Evolutionary conservation across 2,329 filamentous ascomycete species (phyloP), one percentile per base, ranked within the genome.

Genomic region (Colletotrichum sp.): DNA sequence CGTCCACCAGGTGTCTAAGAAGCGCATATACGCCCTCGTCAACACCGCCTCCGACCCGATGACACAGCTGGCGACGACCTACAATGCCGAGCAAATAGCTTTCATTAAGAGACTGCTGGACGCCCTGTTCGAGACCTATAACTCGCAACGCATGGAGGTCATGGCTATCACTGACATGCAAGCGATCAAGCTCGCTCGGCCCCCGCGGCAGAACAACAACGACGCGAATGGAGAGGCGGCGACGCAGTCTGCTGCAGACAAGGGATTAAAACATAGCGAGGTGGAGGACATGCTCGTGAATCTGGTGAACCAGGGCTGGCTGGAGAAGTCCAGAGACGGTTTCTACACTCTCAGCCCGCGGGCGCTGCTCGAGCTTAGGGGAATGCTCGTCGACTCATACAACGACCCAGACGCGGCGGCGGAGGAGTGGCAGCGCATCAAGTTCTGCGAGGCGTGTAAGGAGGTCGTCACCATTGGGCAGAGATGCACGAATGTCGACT

Each of bases 21-120:
- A 92, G 80, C 91, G 92, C n/a, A 87, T 96, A 27, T 98, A 93
- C 83, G 95, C 95, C 3, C 89, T 99, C 39, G 93, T 99, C 63
- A 99, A 99, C 85, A 95, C 94, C 1, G 93, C 94, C 12, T 95
- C 94, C 77, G 97, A 99, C 84, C 88, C 93, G 0, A 88, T 96
- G 76, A 98, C 95, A 0, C 96, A 98, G 81, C 90, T 98, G 52
- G 95, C 96, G 3, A 99, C 97, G 0, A 92, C 91, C 0, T 95
- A 94, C 82, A 91, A 89, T 9, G 87, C 95, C 1, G 96, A 98
- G 79, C 96, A 99, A 86, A 95, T 99, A 36, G 92, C 94, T 1
- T 99, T 95, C 83, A 91, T 99, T 71, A 97, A 98, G 85, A 90
- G 97, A 11, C 84, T 98, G 5, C 90, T 99, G 1, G 96, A 98